phyloP scores from a whole-genome alignment of 345 rosid species.

The Populus euphratica region DNA sequence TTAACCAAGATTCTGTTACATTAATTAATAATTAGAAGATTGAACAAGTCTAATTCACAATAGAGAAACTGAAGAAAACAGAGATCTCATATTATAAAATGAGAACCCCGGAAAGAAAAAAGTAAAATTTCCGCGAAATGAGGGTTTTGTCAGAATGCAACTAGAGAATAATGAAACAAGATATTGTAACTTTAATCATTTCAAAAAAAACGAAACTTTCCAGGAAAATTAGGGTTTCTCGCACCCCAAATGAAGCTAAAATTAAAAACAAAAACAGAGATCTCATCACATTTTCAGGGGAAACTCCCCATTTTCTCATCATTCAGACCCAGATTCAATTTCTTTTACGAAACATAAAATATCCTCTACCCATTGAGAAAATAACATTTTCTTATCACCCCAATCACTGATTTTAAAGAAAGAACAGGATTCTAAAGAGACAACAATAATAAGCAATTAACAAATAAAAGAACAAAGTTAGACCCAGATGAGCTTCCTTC shows the following conservation, averaged over 20 bases:
- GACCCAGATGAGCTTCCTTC: neutral
- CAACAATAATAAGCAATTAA: neutral
- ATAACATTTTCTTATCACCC: neutral
- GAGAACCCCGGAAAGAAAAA: neutral
- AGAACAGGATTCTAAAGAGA: neutral
- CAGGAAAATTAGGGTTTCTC: neutral
- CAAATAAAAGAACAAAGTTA: neutral
- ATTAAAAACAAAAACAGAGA: neutral
- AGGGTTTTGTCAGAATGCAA: neutral
- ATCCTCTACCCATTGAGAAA: neutral
- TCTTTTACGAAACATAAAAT: neutral
- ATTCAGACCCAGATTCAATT: neutral
- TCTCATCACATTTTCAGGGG: neutral
- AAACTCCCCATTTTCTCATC: neutral
- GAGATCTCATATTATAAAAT: neutral
- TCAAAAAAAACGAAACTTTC: neutral
- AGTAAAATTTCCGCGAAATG: neutral
- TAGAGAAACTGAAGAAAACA: neutral
- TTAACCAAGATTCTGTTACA: neutral
- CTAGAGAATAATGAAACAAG: neutral
- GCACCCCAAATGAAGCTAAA: constrained; percentile 3
- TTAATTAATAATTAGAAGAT: neutral
- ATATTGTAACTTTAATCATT: neutral
- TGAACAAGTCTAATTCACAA: neutral
- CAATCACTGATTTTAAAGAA: neutral